phyloP scores from a whole-genome alignment of 2,329 filamentous ascomycete genomes.

The Trichoderma semiorbis region DNA sequence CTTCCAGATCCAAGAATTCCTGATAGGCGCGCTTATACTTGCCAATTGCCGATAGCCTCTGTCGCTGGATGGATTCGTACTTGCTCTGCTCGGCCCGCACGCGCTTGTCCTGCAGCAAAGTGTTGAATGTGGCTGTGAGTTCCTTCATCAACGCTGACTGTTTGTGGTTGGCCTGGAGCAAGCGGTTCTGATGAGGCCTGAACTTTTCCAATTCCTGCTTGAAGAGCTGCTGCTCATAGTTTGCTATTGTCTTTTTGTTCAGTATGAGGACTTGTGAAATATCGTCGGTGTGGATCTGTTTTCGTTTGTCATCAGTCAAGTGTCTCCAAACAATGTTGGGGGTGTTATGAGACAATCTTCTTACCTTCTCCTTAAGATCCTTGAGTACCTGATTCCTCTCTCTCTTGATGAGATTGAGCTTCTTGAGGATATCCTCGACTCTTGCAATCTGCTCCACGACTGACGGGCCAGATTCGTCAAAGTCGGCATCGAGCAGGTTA shows the following conservation, averaged over 20 bases:
- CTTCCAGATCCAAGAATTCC: constrained; percentile 84
- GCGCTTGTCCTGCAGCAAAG: constrained; percentile 86
- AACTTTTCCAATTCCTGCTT: constrained; percentile 98
- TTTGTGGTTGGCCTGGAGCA: constrained; percentile 93
- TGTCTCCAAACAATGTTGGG: neutral
- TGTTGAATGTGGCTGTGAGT: constrained; percentile 80
- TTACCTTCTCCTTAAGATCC: constrained; percentile 94
- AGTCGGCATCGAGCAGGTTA: constrained; percentile 87
- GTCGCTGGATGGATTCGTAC: constrained; percentile 83
- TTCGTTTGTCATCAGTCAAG: constrained; percentile 23
- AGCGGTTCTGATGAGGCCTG: constrained; percentile 82
- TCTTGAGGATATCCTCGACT: constrained; percentile 88
- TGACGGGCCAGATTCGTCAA: constrained; percentile 73
- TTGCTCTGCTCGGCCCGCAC: constrained; percentile 92
- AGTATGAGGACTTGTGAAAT: constrained; percentile 96
- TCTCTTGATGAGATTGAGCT: constrained; percentile 85
- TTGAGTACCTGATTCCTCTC: constrained; percentile 91
- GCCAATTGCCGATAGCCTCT: constrained; percentile 74
- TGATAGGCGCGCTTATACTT: constrained; percentile 91
- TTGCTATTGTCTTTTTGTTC: constrained; percentile 94
- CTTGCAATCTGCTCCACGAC: constrained; percentile 85
- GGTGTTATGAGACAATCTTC: neutral
- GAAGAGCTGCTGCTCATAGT: constrained; percentile 88
- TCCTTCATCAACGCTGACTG: constrained; percentile 94
- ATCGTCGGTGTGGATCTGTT: constrained; percentile 87